These are phyloP conservation scores for Stagonosporopsis rhizophila DNA, from an alignment of 2,329 filamentous ascomycete species.

Conservation along the genomic window DNA sequence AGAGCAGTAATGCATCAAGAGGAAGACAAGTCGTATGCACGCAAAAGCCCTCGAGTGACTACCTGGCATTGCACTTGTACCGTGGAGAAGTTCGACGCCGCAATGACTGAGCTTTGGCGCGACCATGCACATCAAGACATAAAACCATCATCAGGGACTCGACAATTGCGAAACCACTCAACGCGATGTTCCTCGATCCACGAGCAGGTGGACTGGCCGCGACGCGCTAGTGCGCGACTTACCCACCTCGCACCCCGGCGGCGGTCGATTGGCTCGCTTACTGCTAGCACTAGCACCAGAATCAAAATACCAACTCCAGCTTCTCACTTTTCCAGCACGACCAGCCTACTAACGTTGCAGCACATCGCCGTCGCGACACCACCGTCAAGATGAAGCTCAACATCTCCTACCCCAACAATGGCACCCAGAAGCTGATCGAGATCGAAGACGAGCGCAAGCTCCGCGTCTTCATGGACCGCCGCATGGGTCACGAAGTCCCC, in stretches of 20 bases:
- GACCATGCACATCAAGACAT: background rate
- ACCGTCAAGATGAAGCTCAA: constrained; percentile 74
- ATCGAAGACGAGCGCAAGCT: constrained; percentile 99
- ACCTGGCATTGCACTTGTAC: no score
- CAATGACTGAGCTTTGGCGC: background rate
- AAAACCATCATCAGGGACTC: background rate
- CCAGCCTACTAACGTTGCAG: constrained; percentile 49
- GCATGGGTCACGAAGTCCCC: constrained; percentile 91
- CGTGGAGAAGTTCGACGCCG: no score
- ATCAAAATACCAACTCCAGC: constrained; percentile 5
- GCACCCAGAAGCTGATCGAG: constrained; percentile 99
- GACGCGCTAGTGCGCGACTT: background rate
- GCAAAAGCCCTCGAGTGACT: no score
- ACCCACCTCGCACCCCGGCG: background rate
- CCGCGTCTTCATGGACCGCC: constrained; percentile 98
- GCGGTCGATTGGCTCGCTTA: constrained; percentile 11
- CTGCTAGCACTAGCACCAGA: constrained; percentile 12
- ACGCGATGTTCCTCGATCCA: constrained; percentile 3
- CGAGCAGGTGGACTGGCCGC: constrained; percentile 1
- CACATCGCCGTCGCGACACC: constrained; percentile 41
- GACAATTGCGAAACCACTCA: background rate
- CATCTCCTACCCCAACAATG: constrained; percentile 94
- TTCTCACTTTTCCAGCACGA: constrained; percentile 25
- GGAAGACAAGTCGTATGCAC: background rate
- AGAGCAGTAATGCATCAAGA: background rate